These are phyloP conservation scores for Sugiyamaella smithiae DNA, from an alignment of 805 yeast genomes.

Conservation along the genomic window DNA sequence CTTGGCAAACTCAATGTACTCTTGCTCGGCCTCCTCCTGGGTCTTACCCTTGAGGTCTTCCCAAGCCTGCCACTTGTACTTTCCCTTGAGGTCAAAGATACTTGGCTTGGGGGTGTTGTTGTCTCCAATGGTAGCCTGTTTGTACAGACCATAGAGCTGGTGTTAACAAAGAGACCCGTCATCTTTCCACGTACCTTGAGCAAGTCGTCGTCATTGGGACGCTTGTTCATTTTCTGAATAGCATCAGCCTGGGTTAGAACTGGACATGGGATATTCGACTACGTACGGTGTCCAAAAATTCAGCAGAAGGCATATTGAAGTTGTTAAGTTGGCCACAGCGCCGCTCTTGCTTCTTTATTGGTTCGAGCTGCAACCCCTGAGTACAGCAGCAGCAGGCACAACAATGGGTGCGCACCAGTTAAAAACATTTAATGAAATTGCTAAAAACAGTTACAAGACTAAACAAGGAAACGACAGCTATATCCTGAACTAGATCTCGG, in stretches of 20 bases:
- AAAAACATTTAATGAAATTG: too few species aligned
- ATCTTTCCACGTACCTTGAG: slow-evolving; percentile 44
- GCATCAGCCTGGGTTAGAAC: slow-evolving; percentile 59
- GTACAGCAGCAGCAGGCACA: too few species aligned
- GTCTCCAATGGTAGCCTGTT: slow-evolving; percentile 97
- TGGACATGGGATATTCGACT: neutral
- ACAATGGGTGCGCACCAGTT: too few species aligned
- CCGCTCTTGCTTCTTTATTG: too few species aligned
- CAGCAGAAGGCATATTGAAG: slow-evolving; percentile 38
- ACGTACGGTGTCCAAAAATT: slow-evolving; percentile 36
- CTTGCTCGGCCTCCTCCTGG: slow-evolving; percentile 85
- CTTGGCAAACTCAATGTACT: slow-evolving; percentile 42
- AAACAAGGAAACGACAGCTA: too few species aligned
- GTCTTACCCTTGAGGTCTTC: slow-evolving; percentile 78
- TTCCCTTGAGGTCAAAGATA: slow-evolving; percentile 86
- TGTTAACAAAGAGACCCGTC: neutral
- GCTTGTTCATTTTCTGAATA: slow-evolving; percentile 68
- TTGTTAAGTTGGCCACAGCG: too few species aligned
- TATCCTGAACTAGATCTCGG: neutral
- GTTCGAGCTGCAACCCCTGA: too few species aligned
- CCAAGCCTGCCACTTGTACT: slow-evolving; percentile 99
- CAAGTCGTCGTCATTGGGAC: slow-evolving; percentile 85
- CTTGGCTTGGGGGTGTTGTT: slow-evolving; percentile 86
- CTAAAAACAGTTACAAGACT: too few species aligned
- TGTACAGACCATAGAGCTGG: slow-evolving; percentile 81